Evolutionary conservation across 306 rosid species (phyloP).

Genomic region (Vigna nakashimae): DNA sequence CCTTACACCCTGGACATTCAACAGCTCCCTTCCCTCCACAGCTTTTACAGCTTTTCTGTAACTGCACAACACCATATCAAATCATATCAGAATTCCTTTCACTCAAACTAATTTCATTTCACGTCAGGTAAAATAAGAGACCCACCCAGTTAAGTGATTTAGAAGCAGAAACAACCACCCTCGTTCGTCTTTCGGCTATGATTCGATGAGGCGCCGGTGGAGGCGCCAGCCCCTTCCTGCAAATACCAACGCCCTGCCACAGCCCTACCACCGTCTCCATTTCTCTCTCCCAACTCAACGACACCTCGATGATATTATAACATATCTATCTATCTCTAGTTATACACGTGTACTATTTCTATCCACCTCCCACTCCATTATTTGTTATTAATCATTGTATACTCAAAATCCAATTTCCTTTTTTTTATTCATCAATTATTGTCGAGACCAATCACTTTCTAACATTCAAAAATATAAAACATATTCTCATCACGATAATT

Average conservation of each 20-base stretch:
- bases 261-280: too few species aligned
- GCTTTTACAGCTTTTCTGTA: slow-evolving; percentile 57
- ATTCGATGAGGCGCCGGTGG: slow-evolving; percentile 24
- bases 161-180: slow-evolving; percentile 43
- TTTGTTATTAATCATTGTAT: too few species aligned
- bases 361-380: background rate
- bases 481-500: too few species aligned
- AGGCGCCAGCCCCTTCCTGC: slow-evolving; percentile 12
- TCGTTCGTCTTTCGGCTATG: slow-evolving; percentile 22
- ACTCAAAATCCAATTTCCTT: too few species aligned
- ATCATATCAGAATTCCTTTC: too few species aligned
- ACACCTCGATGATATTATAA: background rate
- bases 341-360: background rate
- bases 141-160: slow-evolving; percentile 64
- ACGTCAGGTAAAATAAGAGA: background rate
- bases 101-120: too few species aligned
- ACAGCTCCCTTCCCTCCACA: slow-evolving; percentile 81
- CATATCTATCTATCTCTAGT: background rate
- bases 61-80: slow-evolving; percentile 36
- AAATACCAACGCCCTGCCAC: background rate
- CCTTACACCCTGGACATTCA: slow-evolving; percentile 92
- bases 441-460: too few species aligned
- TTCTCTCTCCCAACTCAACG: background rate
- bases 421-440: too few species aligned
- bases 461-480: too few species aligned